These are phyloP conservation scores for Lepiota venenata DNA, from an alignment of 768 basidiomycete genomes.

Conservation along the genomic window DNA sequence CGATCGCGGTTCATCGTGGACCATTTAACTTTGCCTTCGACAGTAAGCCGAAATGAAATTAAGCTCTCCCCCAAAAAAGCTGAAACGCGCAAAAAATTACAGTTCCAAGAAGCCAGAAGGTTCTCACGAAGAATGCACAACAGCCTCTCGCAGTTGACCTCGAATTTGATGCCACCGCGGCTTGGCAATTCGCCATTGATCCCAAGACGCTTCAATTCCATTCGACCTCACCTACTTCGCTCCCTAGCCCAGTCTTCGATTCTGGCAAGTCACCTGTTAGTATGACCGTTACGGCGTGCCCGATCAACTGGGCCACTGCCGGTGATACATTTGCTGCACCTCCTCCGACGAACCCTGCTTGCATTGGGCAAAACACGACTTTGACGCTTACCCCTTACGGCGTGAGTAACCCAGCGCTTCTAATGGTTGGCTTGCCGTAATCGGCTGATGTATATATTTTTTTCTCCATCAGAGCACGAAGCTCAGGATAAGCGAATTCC, in stretches of 20 bases:
- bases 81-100: neutral
- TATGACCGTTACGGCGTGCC: constrained; percentile 48
- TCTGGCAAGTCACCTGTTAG: constrained; percentile 43
- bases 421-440: neutral
- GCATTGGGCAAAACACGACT: constrained; percentile 36
- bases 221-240: constrained; percentile 28
- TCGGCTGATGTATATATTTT: neutral
- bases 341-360: constrained; percentile 41
- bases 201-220: constrained; percentile 38
- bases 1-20: constrained; percentile 51
- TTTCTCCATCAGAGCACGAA: constrained; percentile 28
- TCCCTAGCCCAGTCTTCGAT: constrained; percentile 48
- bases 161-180: constrained; percentile 42
- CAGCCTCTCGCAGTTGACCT: constrained; percentile 46
- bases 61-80: neutral
- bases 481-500: constrained; percentile 40
- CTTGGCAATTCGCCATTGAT: constrained; percentile 57
- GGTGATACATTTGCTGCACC: constrained; percentile 48
- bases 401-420: constrained; percentile 27
- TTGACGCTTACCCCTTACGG: constrained; percentile 47
- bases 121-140: constrained; percentile 38
- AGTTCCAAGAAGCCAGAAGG: constrained; percentile 33
- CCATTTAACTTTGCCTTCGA: constrained; percentile 55
- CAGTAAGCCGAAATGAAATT: constrained; percentile 26
- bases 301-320: constrained; percentile 41